phyloP scores from a whole-genome alignment of 129 eudicot genomes.

The Smallanthus sonchifolius region DNA sequence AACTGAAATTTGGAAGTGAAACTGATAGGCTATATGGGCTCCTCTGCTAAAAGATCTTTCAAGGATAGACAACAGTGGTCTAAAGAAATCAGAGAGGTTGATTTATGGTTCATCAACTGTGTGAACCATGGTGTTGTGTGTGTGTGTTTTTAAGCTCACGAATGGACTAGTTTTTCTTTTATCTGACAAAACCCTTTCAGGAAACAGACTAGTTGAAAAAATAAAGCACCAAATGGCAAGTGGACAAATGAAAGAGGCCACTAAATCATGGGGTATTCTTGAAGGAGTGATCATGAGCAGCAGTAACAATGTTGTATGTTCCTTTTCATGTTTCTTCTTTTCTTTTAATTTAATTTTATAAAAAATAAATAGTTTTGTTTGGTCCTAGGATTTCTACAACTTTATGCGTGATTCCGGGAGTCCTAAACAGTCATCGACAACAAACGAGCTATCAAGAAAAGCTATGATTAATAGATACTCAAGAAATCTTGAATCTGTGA shows the following conservation, averaged over 20 bases:
- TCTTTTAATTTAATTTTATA: not conserved
- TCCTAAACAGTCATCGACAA: slow-evolving; percentile 10
- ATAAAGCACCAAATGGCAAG: slow-evolving; percentile 42
- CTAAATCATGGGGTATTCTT: slow-evolving; percentile 39
- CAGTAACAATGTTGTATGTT: slow-evolving; percentile 44
- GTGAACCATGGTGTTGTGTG: slow-evolving; percentile 20
- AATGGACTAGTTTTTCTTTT: not conserved
- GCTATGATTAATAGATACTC: slow-evolving; percentile 20
- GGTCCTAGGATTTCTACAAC: slow-evolving; percentile 54
- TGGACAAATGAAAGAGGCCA: slow-evolving; percentile 39
- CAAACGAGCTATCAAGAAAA: slow-evolving; percentile 13
- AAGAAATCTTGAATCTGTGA: slow-evolving; percentile 29
- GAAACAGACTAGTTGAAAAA: slow-evolving; percentile 38
- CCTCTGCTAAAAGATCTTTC: slow-evolving; percentile 53
- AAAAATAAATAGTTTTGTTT: not conserved
- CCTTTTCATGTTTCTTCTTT: slow-evolving; percentile 12
- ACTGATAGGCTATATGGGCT: slow-evolving; percentile 43
- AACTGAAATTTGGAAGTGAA: slow-evolving; percentile 9
- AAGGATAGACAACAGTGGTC: slow-evolving; percentile 35
- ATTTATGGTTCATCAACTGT: slow-evolving; percentile 10
- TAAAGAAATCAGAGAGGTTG: slow-evolving; percentile 38
- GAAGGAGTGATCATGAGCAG: slow-evolving; percentile 24
- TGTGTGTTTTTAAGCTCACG: not conserved
- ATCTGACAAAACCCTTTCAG: slow-evolving; percentile 28
- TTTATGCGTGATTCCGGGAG: slow-evolving; percentile 36